Conservation (phyloP, 345 rosid genomes). For the Trapa incisa region DNA sequence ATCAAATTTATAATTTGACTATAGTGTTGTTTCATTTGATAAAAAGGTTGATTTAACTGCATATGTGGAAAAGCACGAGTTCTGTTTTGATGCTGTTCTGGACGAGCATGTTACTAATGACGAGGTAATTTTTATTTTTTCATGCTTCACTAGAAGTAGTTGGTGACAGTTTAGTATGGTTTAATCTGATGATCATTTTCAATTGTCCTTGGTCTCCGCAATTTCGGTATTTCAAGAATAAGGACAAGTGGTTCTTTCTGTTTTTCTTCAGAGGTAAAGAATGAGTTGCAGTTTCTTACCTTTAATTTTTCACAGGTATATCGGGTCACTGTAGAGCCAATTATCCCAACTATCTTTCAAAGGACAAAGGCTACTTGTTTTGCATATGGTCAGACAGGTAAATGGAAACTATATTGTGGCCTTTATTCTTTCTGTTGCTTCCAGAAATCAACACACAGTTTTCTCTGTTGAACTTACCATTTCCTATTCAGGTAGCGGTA, state of each 20-base stretch:
- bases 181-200: too few species aligned
- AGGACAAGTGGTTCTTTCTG: not conserved
- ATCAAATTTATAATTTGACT: not conserved
- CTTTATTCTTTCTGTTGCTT: not conserved
- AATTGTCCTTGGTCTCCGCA: not conserved
- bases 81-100: constrained; percentile 97
- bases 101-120: constrained; percentile 80
- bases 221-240: not conserved
- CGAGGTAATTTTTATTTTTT: constrained; percentile 36
- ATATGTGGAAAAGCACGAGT: constrained; percentile 92
- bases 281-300: not conserved
- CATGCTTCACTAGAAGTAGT: not conserved
- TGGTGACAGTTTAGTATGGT: not conserved
- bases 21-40: not conserved
- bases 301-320: constrained; percentile 38
- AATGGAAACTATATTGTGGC: not conserved
- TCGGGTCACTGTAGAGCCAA: constrained; percentile 78
- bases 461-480: not conserved
- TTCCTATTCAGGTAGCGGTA: constrained; percentile 74
- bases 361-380: constrained; percentile 98
- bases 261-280: not conserved
- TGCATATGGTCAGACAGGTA: constrained; percentile 99
- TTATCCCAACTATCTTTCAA: constrained; percentile 81
- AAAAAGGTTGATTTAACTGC: constrained; percentile 98
- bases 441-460: not conserved